Base-by-base conservation (phyloP, 306 rosid genomes). In the Fragaria iinumae region DNA sequence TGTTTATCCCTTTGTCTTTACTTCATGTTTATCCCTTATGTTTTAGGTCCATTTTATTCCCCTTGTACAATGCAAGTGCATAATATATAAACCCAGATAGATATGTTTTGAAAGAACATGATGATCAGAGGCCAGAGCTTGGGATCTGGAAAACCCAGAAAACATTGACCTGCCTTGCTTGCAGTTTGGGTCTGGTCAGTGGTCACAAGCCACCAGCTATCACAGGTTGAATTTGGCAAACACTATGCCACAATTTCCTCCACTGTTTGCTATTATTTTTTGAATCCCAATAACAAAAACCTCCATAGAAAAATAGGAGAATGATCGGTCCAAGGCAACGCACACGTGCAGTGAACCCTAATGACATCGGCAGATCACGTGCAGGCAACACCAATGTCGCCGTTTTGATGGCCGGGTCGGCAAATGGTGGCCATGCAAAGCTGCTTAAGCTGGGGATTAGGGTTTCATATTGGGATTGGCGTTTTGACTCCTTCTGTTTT, bases 61-160 rank as follows among this genome's bases (percentile, higher is more conserved):
- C 60, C 29, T 8, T n/a, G 12, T 55, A 55, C 62, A n/a, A 55
- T 55, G 62, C 29, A 55, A 55, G 13, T 6, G 12, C 62, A 20
- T 18, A 11, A 59, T 60, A 11, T 60, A 60, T 60, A 20, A 20
- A 11, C 9, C 60, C 8, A 12, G 5, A 60, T 1, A 11, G 14
- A 69, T 23, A 43, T 34, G 41, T 9, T 0, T 75, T 63, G 55
- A 3, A 3, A 21, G 1, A 21, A 38, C 16, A 25, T 36, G 76
- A 32, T 48, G 25, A 43, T 67, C 57, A 55, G 74, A 41, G 41
- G 74, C 69, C 57, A 55, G 74, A 41, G 60, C 76, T 23, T 78
- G 87, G 91, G 90, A 87, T 91, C 91, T 83, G 80, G 38, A 65
- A 82, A 80, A 64, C 53, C 73, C 87, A 81, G 85, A 83, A 83